Conservation (phyloP, 2,329 filamentous ascomycete genomes). For the Ophiostoma tasmaniense region DNA sequence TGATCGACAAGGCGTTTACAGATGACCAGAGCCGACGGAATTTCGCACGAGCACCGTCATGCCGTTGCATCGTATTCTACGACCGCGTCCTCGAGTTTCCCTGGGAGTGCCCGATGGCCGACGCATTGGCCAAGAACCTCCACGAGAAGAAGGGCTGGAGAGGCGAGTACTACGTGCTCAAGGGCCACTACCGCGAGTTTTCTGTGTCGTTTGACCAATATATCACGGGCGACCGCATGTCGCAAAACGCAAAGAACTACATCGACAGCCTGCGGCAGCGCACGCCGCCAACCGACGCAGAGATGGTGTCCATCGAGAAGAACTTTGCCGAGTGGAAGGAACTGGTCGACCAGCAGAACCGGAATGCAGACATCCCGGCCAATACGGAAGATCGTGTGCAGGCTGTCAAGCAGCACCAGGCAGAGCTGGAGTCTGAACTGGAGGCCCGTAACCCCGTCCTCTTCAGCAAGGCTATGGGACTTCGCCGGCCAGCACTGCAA, state of each 20-base stretch:
- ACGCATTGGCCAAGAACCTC: constrained; percentile 38
- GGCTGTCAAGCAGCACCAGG: constrained; percentile 38
- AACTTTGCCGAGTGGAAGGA: constrained; percentile 39
- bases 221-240: constrained; percentile 37
- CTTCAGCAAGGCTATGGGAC: constrained; percentile 36
- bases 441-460: constrained; percentile 37
- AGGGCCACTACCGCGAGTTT: constrained; percentile 49
- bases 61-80: constrained; percentile 45
- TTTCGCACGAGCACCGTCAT: constrained; percentile 40
- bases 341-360: constrained; percentile 36
- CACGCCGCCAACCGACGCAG: constrained; percentile 26
- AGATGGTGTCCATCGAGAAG: constrained; percentile 27
- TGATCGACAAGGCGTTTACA: constrained; percentile 42
- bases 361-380: constrained; percentile 31
- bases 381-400: constrained; percentile 34
- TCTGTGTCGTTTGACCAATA: constrained; percentile 44
- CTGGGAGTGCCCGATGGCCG: constrained; percentile 44
- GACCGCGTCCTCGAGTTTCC: constrained; percentile 40
- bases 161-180: constrained; percentile 46
- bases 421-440: constrained; percentile 42
- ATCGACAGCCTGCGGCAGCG: constrained; percentile 32
- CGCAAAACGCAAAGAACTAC: constrained; percentile 33
- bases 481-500: constrained; percentile 22
- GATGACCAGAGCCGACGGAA: constrained; percentile 40
- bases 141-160: constrained; percentile 37